phyloP scores from a whole-genome alignment of 352 stramenopile species.

The Phytopythium mirpurense region DNA sequence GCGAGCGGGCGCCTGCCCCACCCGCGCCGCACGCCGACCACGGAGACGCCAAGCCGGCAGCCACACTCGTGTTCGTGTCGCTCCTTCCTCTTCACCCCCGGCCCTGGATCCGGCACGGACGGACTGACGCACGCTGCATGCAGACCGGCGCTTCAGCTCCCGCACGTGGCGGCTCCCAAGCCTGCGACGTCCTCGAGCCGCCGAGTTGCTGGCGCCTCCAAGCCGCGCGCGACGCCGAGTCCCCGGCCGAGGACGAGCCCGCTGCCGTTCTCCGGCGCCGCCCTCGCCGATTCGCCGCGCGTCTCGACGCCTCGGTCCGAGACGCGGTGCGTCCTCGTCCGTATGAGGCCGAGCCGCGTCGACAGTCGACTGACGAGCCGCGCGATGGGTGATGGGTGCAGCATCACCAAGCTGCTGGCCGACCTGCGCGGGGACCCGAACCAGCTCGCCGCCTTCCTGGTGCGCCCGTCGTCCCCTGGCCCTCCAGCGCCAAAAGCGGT shows the following conservation, averaged over 20 bases:
- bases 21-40: background rate
- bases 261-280: background rate
- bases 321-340: slow-evolving; percentile 3
- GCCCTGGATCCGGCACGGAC: too few species aligned
- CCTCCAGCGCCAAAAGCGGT: too few species aligned
- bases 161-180: background rate
- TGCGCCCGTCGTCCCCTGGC: slow-evolving; percentile 6
- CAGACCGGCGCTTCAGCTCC: background rate
- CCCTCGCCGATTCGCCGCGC: background rate
- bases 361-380: background rate
- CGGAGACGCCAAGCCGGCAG: slow-evolving; percentile 13
- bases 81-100: too few species aligned
- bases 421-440: slow-evolving; percentile 53
- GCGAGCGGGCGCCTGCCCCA: slow-evolving; percentile 39
- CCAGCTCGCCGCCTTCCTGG: slow-evolving; percentile 51
- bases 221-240: background rate
- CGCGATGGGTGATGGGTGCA: slow-evolving; percentile 2
- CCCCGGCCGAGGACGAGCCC: background rate
- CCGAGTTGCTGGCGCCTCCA: background rate
- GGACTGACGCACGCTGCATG: too few species aligned
- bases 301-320: slow-evolving; percentile 11
- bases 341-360: too few species aligned
- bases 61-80: background rate
- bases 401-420: slow-evolving; percentile 45
- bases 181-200: background rate